Evolutionary conservation across 164 flowering plant genomes (phyloP).

Genomic region (Berberis vulgaris): DNA sequence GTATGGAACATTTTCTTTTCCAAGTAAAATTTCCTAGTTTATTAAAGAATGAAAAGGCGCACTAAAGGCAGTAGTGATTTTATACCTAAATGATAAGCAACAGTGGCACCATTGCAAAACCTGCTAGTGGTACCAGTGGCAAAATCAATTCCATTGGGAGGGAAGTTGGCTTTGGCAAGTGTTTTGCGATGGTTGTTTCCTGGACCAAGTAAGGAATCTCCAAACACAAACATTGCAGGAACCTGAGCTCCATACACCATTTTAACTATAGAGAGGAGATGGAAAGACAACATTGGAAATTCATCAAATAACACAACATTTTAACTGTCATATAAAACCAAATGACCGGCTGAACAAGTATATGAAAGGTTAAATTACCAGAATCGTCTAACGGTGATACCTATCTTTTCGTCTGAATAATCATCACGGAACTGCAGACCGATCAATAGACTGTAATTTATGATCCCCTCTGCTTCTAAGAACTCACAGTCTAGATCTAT

Average conservation of each 20-base stretch:
- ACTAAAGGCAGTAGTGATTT: not conserved
- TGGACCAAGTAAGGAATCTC: conserved; percentile 83
- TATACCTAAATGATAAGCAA: not conserved
- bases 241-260: conserved; percentile 17
- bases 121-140: conserved; percentile 70
- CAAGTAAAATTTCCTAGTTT: not conserved
- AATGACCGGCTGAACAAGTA: no score
- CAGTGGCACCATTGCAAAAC: conserved; percentile 61
- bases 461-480: conserved; percentile 73
- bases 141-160: conserved; percentile 90
- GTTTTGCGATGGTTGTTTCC: conserved; percentile 71
- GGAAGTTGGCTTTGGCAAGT: conserved; percentile 68
- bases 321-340: no score
- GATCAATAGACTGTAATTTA: conserved; percentile 89
- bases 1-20: not conserved
- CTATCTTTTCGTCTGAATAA: conserved; percentile 50
- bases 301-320: no score
- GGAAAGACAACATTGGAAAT: not conserved
- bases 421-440: conserved; percentile 83
- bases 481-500: conserved; percentile 76
- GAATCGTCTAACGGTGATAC: not conserved
- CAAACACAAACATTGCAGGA: conserved; percentile 71
- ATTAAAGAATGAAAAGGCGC: not conserved
- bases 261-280: no score
- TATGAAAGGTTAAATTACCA: no score